Evolutionary conservation across 306 rosid genomes (phyloP), one percentile per base, ranked within the genome.

Genomic region (Rosa rugosa): DNA sequence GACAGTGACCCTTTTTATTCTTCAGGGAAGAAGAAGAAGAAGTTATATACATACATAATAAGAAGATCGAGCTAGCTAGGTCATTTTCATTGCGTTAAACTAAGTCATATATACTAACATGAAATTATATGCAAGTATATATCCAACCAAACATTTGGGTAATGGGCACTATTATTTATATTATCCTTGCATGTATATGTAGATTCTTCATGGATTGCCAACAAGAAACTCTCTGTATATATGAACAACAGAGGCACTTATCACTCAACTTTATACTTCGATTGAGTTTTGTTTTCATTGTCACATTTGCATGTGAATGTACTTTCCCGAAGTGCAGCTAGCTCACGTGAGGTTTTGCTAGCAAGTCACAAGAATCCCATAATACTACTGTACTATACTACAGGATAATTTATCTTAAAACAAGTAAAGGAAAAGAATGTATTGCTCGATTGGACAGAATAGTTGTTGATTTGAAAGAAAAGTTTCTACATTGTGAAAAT

Each of bases 301-400:
- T 84, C 80, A 84, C 90, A 84, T 80, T 86, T 76, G 78, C 97
- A 94, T 88, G 97, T 94, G 98, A 94, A 90, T 90, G 97, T 92
- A 90, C 98, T 86, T 90, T 94, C 88, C 94, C 97, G 69, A 87
- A 89, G 94, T 82, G 87, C 86, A 88, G 69, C 88, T 90, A 84
- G 75, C 89, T 90, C 98, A 94, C 98, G 98, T 94, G 97, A 92
- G 83, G 83, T 84, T 81, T 87, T 84, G 87, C 82, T 82, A 82
- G 84, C 92, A 85, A 77, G 80, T 89, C 95, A 88, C 94, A 85
- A 84, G 88, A 88, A 84, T 83, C 88, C 85, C 53, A 80, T 36
- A 71, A 77, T 77, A 40, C 69, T 31, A 38, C 23, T 67, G 36
- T 67, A 23, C 76, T 72, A 54, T 56, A 56, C 80, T 60, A 63